A percentile compares a stretch with the other conserved stretches of the same genome.
Evolutionary conservation across 306 rosid genomes (phyloP).

Genomic region (Dryas drummondii): DNA sequence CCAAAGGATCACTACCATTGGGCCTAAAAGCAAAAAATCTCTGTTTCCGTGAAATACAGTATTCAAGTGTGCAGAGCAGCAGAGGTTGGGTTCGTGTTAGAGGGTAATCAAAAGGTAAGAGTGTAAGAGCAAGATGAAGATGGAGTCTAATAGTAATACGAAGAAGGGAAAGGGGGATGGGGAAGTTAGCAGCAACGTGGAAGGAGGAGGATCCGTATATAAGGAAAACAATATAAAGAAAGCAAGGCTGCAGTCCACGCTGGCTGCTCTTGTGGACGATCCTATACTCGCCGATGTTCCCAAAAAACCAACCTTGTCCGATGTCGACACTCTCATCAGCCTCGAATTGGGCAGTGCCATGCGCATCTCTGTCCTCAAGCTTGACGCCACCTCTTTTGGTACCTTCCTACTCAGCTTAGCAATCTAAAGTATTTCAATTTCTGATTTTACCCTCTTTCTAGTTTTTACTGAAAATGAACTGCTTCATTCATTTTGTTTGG

Average conservation of each 20-base stretch:
- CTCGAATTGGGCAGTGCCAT: slow-evolving; percentile 87
- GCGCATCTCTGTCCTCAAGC: slow-evolving; percentile 69
- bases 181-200: slow-evolving; percentile 21
- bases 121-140: background rate
- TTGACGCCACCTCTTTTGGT: slow-evolving; percentile 63
- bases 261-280: slow-evolving; percentile 45
- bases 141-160: slow-evolving; percentile 3
- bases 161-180: background rate
- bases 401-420: background rate
- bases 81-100: no score
- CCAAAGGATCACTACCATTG: no score
- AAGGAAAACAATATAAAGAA: slow-evolving; percentile 49
- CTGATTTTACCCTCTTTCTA: background rate
- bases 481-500: no score
- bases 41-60: background rate
- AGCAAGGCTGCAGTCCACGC: slow-evolving; percentile 57
- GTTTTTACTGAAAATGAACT: background rate
- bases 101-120: no score
- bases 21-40: no score
- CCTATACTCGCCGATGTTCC: slow-evolving; percentile 78
- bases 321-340: slow-evolving; percentile 78
- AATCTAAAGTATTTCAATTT: background rate
- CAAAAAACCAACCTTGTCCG: slow-evolving; percentile 59
- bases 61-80: background rate
- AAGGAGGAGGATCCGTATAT: slow-evolving; percentile 48